phyloP scores from a whole-genome alignment of 2,329 filamentous ascomycete species.

The Hyphodiscus sp. region DNA sequence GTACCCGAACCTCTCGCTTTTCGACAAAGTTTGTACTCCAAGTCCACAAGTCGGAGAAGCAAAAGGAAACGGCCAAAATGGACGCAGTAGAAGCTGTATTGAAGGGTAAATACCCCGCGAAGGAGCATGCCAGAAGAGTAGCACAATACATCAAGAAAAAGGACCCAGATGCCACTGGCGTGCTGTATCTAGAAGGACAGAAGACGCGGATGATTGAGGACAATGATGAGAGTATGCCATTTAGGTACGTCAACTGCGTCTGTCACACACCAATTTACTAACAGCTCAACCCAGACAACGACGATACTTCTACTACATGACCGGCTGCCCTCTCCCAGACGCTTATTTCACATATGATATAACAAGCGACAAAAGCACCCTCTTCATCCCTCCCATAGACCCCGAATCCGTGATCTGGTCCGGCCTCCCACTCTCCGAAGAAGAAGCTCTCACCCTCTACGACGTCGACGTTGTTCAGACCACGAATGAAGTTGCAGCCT shows the following conservation, averaged over 20 bases:
- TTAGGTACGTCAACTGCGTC: constrained; percentile 49
- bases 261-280: constrained; percentile 2
- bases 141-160: constrained; percentile 67
- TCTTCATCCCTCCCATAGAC: constrained; percentile 87
- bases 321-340: constrained; percentile 75
- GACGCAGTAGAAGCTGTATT: constrained; percentile 36
- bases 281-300: constrained; percentile 56
- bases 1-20: neutral
- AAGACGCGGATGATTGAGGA: constrained; percentile 79
- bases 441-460: constrained; percentile 70
- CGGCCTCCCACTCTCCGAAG: constrained; percentile 70
- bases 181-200: constrained; percentile 85
- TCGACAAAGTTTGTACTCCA: neutral
- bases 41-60: neutral
- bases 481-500: constrained; percentile 68
- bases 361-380: constrained; percentile 61
- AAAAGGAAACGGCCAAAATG: constrained; percentile 10
- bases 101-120: constrained; percentile 70
- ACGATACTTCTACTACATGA: constrained; percentile 91
- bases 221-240: constrained; percentile 75
- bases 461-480: constrained; percentile 75
- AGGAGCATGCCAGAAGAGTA: constrained; percentile 79
- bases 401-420: constrained; percentile 91
- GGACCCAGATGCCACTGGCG: constrained; percentile 57
- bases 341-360: constrained; percentile 79